phyloP scores from a whole-genome alignment of 2,329 filamentous ascomycete species.

The Dactylellina leptospora region DNA sequence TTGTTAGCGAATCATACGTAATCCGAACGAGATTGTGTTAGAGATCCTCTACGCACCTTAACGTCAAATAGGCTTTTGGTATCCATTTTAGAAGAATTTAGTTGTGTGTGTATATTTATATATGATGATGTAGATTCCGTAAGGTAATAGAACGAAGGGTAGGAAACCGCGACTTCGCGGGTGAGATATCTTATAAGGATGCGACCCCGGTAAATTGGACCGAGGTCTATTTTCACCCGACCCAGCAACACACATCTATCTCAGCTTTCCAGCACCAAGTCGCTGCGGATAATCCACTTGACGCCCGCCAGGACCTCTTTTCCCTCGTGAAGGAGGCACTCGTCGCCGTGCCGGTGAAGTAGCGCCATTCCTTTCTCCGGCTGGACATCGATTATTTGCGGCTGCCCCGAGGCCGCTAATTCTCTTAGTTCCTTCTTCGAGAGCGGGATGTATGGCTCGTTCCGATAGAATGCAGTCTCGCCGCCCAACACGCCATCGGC shows the following conservation, averaged over 20 bases:
- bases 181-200: constrained; percentile 8
- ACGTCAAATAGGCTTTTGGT: constrained; percentile 68
- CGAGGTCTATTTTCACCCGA: constrained; percentile 50
- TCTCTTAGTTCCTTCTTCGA: constrained; percentile 62
- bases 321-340: constrained; percentile 90
- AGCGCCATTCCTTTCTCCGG: constrained; percentile 86
- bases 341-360: constrained; percentile 85
- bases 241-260: constrained; percentile 2
- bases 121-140: no score
- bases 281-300: constrained; percentile 89
- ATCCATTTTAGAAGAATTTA: constrained; percentile 64
- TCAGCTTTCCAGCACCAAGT: constrained; percentile 67
- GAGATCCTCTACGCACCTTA: constrained; percentile 62
- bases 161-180: constrained; percentile 17
- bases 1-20: constrained; percentile 5
- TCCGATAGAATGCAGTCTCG: constrained; percentile 85
- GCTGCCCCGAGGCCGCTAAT: constrained; percentile 57
- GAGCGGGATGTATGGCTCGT: constrained; percentile 59
- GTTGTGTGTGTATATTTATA: no score
- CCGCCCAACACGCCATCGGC: constrained; percentile 80
- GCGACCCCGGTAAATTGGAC: constrained; percentile 21
- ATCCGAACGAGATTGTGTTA: background rate
- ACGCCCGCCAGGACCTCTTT: constrained; percentile 74
- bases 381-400: constrained; percentile 74
- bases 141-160: background rate